phyloP scores from a whole-genome alignment of 495 filamentous ascomycete genomes.

The Penicillium salamii region DNA sequence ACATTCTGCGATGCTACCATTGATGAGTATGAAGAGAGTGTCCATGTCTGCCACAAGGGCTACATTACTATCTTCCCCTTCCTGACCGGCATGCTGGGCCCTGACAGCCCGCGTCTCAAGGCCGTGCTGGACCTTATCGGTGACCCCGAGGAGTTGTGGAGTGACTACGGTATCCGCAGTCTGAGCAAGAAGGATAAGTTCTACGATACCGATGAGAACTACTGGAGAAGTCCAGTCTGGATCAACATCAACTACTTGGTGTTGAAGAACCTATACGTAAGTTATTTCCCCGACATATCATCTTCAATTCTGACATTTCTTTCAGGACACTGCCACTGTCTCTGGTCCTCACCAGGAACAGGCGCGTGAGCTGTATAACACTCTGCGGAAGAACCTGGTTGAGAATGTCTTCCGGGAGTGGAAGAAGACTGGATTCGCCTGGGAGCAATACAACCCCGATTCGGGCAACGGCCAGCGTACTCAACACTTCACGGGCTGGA shows the following conservation, averaged over 20 bases:
- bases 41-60: constrained; percentile 91
- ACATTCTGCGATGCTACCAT: constrained; percentile 95
- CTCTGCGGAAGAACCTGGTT: constrained; percentile 79
- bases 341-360: constrained; percentile 66
- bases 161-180: constrained; percentile 78
- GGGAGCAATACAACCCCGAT: constrained; percentile 98
- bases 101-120: constrained; percentile 70
- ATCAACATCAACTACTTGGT: constrained; percentile 96
- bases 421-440: constrained; percentile 91
- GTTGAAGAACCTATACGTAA: constrained; percentile 76
- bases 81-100: constrained; percentile 71
- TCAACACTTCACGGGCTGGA: constrained; percentile 98
- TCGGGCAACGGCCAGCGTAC: constrained; percentile 90
- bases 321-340: constrained; percentile 42
- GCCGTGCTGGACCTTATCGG: constrained; percentile 72
- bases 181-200: constrained; percentile 78
- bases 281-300: constrained; percentile 19
- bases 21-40: constrained; percentile 89
- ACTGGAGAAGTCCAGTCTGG: constrained; percentile 96
- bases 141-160: constrained; percentile 85
- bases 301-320: constrained; percentile 2
- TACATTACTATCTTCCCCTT: constrained; percentile 96
- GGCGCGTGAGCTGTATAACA: constrained; percentile 70
- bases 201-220: constrained; percentile 91
- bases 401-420: constrained; percentile 85